Evolutionary conservation across 306 rosid species (phyloP), one percentile per base, ranked within the genome.

Genomic region (Rosa chinensis): DNA sequence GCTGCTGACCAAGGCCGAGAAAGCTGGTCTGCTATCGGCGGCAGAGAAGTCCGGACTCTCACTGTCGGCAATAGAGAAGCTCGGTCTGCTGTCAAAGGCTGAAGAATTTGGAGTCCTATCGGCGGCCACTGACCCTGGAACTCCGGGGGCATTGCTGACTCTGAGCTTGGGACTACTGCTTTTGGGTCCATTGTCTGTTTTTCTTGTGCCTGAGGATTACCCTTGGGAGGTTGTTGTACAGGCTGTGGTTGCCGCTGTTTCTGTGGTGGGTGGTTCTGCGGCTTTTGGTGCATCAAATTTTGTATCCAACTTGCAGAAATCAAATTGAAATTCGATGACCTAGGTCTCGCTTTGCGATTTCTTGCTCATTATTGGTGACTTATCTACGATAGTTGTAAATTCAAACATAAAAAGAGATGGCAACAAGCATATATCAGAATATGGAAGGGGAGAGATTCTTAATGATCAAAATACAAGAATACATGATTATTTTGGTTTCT

Each of bases 51-150:
- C 59, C 9, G 98, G 99, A 12, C 78, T 95, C 70, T 95, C 99
- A 1, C 88, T 95, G 9, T 93, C 98, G 18, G 49, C 90, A 0
- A 93, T 95, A 50, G 99, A 95, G 92, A 85, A 76, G 50, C 77
- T 93, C 17, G 98, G 99, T 2, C 84, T 93, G 66, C 97, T 95
- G 6, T 92, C 97, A 6, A 95, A 93, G 82, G 99, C 99, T 3
- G 98, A 95, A 70, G 94, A 93, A n/a, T 40, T 93, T 2, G 99
- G 99, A 67, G 83, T 95, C 74, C 79, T 93, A 5, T 95, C 99
- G 6, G 98, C 99, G 10, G 96, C 98, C 13, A 91, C 98, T 16
- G 93, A 95, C 80, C 94, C 97, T 0, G 91, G 85, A 59, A 95
- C 98, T 5, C 99, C 99, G 2, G 91, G 87, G 16, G 76, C 91